Evolutionary conservation across 164 flowering plant genomes (phyloP), one percentile per base, ranked within the genome.

Genomic region (Aristolochia fimbriata): DNA sequence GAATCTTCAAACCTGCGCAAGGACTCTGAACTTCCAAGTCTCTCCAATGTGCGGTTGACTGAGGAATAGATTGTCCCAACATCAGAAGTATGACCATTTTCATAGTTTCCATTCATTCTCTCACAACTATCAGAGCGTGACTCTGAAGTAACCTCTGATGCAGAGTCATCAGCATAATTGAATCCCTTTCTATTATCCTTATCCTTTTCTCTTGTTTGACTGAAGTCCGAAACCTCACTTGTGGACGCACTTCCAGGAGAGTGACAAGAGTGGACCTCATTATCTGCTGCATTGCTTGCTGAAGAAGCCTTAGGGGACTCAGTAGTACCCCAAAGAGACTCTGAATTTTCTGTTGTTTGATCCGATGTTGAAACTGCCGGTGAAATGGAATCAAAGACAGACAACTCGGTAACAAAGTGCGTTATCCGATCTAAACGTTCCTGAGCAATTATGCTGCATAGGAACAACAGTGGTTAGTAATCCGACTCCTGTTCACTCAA

Each of bases 401-500:
- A 46, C 73, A 87, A 65, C 58, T 86, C 90, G 66, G 31, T 78
- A 46, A 86, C 81, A 77, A 93, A 93, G 47, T 86, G 72, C 41
- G 94, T 87, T 66, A 93, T 81, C 64, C 97, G 82, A 63, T 84
- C 82, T 64, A 93, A 74, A 27, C 97, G 97, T 78, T 87, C 97
- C 73, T 93, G 92, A 49, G 92, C 81, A 60, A 90, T 78, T 41
- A 93, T 84, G 71, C 98, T 93, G 94, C 74, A 81, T 65, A 59
- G 70, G 75, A 58, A 49, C 54, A 55, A 71, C 43, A 3, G 43
- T 37, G 8, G 43, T 37, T 37, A 37, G 43, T 37, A 37, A 37
- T 37, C 43, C 12, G 8, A 37, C 43, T 10, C 43, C 12, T 37
- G 43, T 37, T 37, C 12, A 37, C 43, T 37, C 8, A 37, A 10